Percentiles rank a stretch among this genome's conserved stretches.
phyloP scores from a whole-genome alignment of 2,329 filamentous ascomycete genomes.

The Gaeumannomyces tritici region DNA sequence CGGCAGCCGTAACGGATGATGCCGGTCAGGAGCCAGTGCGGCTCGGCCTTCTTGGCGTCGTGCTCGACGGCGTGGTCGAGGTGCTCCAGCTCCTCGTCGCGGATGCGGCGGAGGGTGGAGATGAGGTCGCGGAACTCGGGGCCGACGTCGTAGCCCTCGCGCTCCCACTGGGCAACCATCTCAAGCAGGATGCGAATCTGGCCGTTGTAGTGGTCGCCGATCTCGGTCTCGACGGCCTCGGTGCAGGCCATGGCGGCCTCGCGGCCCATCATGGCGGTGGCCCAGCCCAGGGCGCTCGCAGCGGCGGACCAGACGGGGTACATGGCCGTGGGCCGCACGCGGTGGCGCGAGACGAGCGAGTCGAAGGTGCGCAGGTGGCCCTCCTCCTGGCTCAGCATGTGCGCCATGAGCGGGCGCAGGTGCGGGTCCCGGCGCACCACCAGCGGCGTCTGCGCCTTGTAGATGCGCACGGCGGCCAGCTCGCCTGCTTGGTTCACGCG shows the following conservation, averaged over 20 bases:
- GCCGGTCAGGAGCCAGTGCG: slow-evolving; percentile 80
- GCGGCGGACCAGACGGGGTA: slow-evolving; percentile 82
- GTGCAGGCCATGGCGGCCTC: slow-evolving; percentile 98
- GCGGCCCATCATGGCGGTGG: slow-evolving; percentile 76
- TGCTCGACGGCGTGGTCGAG: slow-evolving; percentile 90
- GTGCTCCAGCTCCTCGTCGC: slow-evolving; percentile 96
- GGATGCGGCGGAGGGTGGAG: slow-evolving; percentile 65
- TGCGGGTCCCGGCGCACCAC: slow-evolving; percentile 74
- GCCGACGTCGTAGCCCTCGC: slow-evolving; percentile 69
- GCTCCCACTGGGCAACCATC: slow-evolving; percentile 70
- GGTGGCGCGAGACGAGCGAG: slow-evolving; percentile 69
- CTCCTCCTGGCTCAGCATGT: slow-evolving; percentile 97
- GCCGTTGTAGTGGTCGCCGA: slow-evolving; percentile 89
- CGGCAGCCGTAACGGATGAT: slow-evolving; percentile 85
- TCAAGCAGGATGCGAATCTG: slow-evolving; percentile 76
- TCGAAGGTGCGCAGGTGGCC: slow-evolving; percentile 85
- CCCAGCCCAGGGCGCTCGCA: slow-evolving; percentile 77
- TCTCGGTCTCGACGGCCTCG: slow-evolving; percentile 96
- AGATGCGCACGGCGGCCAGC: slow-evolving; percentile 92
- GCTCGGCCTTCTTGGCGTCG: slow-evolving; percentile 80
- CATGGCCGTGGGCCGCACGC: slow-evolving; percentile 83
- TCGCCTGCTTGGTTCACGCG: slow-evolving; percentile 97
- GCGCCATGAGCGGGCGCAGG: slow-evolving; percentile 81
- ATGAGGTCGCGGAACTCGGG: slow-evolving; percentile 68
- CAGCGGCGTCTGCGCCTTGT: slow-evolving; percentile 78